phyloP scores from a whole-genome alignment of 192 early-diverging fungal genomes.

The Gigaspora rosea region DNA sequence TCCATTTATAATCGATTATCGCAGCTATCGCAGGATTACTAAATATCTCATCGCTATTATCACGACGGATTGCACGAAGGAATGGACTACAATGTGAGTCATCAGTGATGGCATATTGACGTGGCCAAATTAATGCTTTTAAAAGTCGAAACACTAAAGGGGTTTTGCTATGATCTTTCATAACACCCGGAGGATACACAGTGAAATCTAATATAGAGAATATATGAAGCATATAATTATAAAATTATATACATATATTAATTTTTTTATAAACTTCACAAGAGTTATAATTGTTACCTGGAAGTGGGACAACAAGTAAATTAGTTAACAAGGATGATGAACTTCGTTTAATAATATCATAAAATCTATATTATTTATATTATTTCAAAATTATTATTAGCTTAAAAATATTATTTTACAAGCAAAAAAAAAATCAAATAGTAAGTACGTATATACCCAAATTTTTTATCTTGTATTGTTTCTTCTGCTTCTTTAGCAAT shows the following conservation, averaged over 20 bases:
- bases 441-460: no score
- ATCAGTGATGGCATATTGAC: not conserved
- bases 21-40: conserved; percentile 12
- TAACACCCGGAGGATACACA: conserved; percentile 1
- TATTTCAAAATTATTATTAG: not conserved
- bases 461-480: no score
- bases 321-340: not conserved
- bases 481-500: no score
- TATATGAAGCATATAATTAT: not conserved
- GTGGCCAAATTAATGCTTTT: not conserved
- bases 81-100: conserved; percentile 3
- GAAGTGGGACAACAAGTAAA: not conserved
- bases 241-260: no score
- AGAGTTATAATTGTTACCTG: not conserved
- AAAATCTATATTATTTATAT: not conserved
- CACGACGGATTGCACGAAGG: not conserved
- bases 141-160: not conserved
- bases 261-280: not conserved
- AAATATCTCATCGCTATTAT: not conserved
- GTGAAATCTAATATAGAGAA: conserved; percentile 5
- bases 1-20: conserved; percentile 18
- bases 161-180: not conserved
- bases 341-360: not conserved
- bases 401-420: not conserved
- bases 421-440: not conserved